Base-by-base conservation (phyloP, 805 yeast species). In the Starmerella sirachaensis region DNA sequence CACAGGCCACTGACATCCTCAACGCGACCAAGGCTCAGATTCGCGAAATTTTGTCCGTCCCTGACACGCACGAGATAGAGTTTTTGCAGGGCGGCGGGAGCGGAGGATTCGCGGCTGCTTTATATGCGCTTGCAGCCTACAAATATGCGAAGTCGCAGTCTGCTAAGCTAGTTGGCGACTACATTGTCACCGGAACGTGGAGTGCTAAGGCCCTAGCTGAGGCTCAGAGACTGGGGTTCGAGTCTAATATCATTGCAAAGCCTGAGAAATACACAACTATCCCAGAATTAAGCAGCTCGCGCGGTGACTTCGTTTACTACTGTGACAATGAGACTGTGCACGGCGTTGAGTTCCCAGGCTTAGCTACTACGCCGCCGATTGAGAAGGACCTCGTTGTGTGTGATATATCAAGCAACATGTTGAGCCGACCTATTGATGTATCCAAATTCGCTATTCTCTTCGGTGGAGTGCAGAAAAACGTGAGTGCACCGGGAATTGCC, bases 31-130 rank as follows among this genome's bases (percentile, higher is more conserved):
- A 82, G 61, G 63, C 60, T 29, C 72, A 78, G 52, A 63, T 91
- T 53, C 64, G 53, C 27, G 62, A 80, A 53, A 63, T 91, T 38
- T 61, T 85, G 56, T 55, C 66, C 41, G 74, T 91, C 35, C 97
- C 97, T 22, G 93, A 82, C 43, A 78, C 93, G 22, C 93, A 91
- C 58, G 96, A 85, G 59, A 88, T 88, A 2, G 78, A 91, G 57
- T 91, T 88, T 63, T 61, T 88, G 62, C 99, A 91, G 65, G 97
- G 98, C 48, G 98, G 99, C 46, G 98, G 97, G 43, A 88, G 97
- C 36, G 79, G 85, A 21, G 97, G 95, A 5, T 91, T 91, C 51
- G 81, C 97, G 3, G 75, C 94, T 5, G 68, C 83, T 33, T 84
- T 83, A 9, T 74, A 86, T 51, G 88, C 91, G 60, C 58, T 79